Evolutionary conservation across 192 early-diverging fungal species (phyloP), one percentile per base, ranked within the genome.

Genomic region (Diversispora eburnea): DNA sequence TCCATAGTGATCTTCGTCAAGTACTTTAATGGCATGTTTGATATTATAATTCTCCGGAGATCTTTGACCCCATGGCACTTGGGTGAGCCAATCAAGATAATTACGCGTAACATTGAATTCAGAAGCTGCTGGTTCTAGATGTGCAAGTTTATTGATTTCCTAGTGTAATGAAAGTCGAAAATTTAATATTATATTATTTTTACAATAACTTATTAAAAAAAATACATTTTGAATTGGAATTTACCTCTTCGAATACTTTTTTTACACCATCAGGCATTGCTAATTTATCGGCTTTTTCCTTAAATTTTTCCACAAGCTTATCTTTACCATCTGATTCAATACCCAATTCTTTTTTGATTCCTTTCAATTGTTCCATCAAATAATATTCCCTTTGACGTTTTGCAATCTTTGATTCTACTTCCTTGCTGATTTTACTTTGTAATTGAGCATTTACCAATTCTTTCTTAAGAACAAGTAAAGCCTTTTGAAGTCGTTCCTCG

Each of bases 1-100:
- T n/a, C 98, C 98, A 80, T 98, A 98, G 80, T 99, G 98, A 79
- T 99, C 98, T 81, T 97, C 94, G 79, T 99, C 96, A n/a, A 99
- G 85, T 0, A 98, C 94, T 19, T 76, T 82, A 25, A 86, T 83
- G 39, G 98, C 96, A 74, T 93, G 91, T 70, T 84, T 78, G 75
- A 99, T 89, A 74, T 96, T 92, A 74, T 96, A 98, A 78, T 98
- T 96, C 81, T 99, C 98, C 17, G 86, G 80, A 3, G 91, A 92
- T 67, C 90, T 82, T 75, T 90, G 88, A 66, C 98, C 98, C 96
- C 96, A 99, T 22, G 98, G 98, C 10, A 99, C 87, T 79, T 95
- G 92, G 0, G 98, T 98, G 19, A 99, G 78, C 98, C 98, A 99
- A 79, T 99, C 98, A 39, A 99, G 81, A 74, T 99, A 99, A 83